Evolutionary conservation across 2,329 filamentous ascomycete species (phyloP).

Genomic region (Penicillium corylophilum): DNA sequence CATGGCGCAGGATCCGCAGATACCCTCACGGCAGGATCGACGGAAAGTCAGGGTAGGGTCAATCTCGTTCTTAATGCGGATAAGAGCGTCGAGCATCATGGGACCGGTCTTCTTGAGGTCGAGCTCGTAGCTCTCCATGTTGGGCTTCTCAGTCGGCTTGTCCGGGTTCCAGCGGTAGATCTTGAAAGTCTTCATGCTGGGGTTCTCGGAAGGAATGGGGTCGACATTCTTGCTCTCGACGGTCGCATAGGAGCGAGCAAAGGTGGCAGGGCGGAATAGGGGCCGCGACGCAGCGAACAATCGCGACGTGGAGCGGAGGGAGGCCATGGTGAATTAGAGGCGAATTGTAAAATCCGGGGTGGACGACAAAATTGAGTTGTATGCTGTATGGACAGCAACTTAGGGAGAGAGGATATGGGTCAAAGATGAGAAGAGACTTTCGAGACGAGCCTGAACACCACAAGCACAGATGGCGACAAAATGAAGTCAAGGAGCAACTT

Average conservation of each 20-base stretch:
- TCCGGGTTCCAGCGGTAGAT: conserved; percentile 99
- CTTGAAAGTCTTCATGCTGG: conserved; percentile 88
- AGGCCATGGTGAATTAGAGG: conserved; percentile 43
- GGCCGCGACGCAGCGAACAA: conserved; percentile 44
- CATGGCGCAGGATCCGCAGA: conserved; percentile 98
- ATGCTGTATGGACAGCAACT: background rate
- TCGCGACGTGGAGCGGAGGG: conserved; percentile 50
- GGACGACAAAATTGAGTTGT: conserved; percentile 7
- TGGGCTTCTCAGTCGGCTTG: conserved; percentile 84
- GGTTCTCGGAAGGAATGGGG: conserved; percentile 56
- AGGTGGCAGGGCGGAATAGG: conserved; percentile 41
- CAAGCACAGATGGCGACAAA: conserved; percentile 20
- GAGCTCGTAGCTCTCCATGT: conserved; percentile 91
- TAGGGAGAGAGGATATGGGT: conserved; percentile 17
- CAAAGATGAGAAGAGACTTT: conserved; percentile 21
- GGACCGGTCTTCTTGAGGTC: conserved; percentile 99
- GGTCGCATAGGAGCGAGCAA: conserved; percentile 50
- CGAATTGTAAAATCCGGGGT: conserved; percentile 10
- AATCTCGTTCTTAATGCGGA: conserved; percentile 98
- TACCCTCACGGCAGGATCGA: conserved; percentile 93
- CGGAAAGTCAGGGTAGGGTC: conserved; percentile 96
- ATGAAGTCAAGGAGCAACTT: conserved; percentile 30
- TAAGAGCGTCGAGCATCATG: conserved; percentile 95
- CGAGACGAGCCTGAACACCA: conserved; percentile 13
- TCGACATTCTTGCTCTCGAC: conserved; percentile 57